Percentiles rank a stretch among this genome's conserved stretches.
phyloP scores from a whole-genome alignment of 2,329 filamentous ascomycete species.

The Sporothrix phasma region DNA sequence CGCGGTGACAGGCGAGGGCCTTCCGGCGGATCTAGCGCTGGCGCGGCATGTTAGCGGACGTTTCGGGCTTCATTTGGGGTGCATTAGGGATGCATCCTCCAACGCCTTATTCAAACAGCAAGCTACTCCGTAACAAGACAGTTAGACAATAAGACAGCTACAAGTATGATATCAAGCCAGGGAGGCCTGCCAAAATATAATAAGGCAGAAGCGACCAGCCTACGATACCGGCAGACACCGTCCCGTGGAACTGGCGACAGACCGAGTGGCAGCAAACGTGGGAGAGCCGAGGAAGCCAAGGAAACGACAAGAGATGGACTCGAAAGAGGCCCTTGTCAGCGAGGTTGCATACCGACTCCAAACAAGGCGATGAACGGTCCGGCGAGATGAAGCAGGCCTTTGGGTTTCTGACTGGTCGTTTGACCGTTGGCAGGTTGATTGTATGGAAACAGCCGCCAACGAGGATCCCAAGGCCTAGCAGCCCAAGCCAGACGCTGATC shows the following conservation, averaged over 20 bases:
- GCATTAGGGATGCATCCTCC: no score
- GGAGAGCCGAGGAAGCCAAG: not conserved
- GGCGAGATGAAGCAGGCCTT: not conserved
- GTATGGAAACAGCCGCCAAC: no score
- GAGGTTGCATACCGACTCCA: not conserved
- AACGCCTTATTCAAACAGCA: not conserved
- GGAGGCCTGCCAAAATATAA: not conserved
- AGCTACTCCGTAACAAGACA: not conserved
- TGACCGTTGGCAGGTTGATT: no score
- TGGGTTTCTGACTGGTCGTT: no score
- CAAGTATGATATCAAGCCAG: not conserved
- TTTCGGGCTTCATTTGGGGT: not conserved
- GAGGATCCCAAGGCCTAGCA: not conserved
- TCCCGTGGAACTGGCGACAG: not conserved
- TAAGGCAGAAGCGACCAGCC: not conserved
- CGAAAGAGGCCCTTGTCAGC: no score
- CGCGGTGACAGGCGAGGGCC: not conserved
- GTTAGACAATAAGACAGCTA: no score
- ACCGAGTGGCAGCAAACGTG: not conserved
- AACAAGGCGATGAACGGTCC: not conserved
- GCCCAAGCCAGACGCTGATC: not conserved
- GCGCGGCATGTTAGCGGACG: not conserved
- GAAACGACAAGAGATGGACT: no score
- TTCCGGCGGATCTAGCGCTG: not conserved
- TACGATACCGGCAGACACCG: not conserved